Evolutionary conservation across 2,329 filamentous ascomycete genomes (phyloP), one percentile per base, ranked within the genome.

Genomic region (Fonsecaea erecta): DNA sequence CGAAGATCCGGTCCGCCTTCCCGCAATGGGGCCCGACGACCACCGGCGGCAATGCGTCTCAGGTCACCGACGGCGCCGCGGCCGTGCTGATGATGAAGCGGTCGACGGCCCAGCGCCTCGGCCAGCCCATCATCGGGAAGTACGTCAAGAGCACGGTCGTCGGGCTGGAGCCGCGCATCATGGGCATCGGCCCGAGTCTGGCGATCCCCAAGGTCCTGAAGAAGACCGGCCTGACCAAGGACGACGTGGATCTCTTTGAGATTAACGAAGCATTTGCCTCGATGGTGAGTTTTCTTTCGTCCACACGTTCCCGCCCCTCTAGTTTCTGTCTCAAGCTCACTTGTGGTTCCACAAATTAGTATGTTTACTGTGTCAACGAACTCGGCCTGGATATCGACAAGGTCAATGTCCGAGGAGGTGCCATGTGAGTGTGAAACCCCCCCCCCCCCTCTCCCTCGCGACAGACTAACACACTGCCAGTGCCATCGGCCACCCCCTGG

Each of bases 191-290:
- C 0, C 95, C 95, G 57, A 96, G 92, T 87, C 93, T 93, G 79
- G 93, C 95, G 62, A 98, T 99, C 74, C 95, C 95, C 70, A 90
- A 93, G 77, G 92, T 92, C 5, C 88, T 97, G 64, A 85, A 91
- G 76, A 92, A 94, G 78, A 91, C 93, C 0, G 93, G 93, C 65
- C 87, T 99, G 73, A 84, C 83, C 76, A 92, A 89, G 79, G 90
- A 96, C 61, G 94, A 98, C 72, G 92, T 99, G 30, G 95, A 98
- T 77, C 93, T 98, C 75, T 98, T 87, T 75, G 95, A 99, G 86
- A 97, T 99, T 85, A 99, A 99, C 83, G 95, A 99, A 86, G 95
- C 95, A 0, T 99, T 99, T 78, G 95, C 95, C 32, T 91, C 87
- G 68, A 86, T 88, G 74, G 77, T 79, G 75, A 75, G 77, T 63